phyloP scores from a whole-genome alignment of 2,329 filamentous ascomycete genomes.

The Botrytis medusae region DNA sequence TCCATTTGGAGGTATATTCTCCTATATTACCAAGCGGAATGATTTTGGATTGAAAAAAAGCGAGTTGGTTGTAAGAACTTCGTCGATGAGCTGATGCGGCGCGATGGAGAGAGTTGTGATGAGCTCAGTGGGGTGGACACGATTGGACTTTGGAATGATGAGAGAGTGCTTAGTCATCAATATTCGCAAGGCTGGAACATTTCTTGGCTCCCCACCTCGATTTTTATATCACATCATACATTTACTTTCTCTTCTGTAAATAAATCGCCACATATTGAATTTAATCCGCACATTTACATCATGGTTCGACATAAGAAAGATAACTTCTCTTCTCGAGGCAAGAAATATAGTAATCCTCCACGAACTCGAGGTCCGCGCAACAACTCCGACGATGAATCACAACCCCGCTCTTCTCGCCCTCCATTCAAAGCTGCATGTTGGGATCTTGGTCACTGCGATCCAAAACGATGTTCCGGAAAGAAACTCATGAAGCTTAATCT shows the following conservation, averaged over 20 bases:
- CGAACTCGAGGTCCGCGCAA: conserved; percentile 46
- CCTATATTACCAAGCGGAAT: conserved; percentile 26
- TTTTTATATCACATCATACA: conserved; percentile 6
- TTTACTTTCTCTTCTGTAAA: background rate
- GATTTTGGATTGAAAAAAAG: background rate
- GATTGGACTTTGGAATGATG: conserved; percentile 20
- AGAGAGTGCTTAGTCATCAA: conserved; percentile 12
- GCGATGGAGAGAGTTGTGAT: conserved; percentile 6
- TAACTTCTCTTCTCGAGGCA: conserved; percentile 63
- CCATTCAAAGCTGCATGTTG: conserved; percentile 92
- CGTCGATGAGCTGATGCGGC: conserved; percentile 11
- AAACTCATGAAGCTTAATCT: conserved; percentile 86
- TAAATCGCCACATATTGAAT: background rate
- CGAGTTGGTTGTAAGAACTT: background rate
- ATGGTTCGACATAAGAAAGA: conserved; percentile 99
- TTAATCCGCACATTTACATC: conserved; percentile 20
- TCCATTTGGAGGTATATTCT: conserved; percentile 62
- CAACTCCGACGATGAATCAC: conserved; percentile 47
- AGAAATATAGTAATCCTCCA: conserved; percentile 63
- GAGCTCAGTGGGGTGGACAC: conserved; percentile 21
- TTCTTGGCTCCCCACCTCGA: conserved; percentile 14
- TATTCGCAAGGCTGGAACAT: conserved; percentile 13
- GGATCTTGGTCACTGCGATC: conserved; percentile 97
- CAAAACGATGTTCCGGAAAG: conserved; percentile 95
- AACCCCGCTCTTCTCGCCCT: conserved; percentile 45